Evolutionary conservation across 495 filamentous ascomycete genomes (phyloP).

Genomic region (Ascobolus immersus): DNA sequence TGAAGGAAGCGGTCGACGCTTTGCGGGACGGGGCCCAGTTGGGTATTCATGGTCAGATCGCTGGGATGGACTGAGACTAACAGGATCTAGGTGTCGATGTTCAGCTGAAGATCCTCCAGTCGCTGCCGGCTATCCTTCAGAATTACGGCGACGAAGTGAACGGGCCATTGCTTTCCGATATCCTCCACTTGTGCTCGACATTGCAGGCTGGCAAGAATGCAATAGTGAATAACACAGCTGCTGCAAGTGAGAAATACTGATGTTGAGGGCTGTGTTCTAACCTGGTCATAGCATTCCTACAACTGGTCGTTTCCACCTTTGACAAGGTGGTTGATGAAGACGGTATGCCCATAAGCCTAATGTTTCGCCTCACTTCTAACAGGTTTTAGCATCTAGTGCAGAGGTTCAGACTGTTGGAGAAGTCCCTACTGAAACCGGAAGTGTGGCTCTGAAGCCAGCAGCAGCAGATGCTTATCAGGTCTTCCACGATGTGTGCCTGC

Average conservation of each 20-base stretch:
- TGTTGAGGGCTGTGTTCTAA: slow-evolving; percentile 1
- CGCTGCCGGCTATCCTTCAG: slow-evolving; percentile 69
- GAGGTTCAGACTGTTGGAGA: slow-evolving; percentile 31
- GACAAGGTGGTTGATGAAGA: slow-evolving; percentile 74
- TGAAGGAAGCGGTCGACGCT: slow-evolving; percentile 66
- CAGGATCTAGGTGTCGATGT: slow-evolving; percentile 45
- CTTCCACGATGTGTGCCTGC: slow-evolving; percentile 68
- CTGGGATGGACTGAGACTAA: background rate
- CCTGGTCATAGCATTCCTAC: slow-evolving; percentile 36
- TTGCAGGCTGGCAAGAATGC: slow-evolving; percentile 72
- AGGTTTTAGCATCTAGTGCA: slow-evolving; percentile 1
- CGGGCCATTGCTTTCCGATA: slow-evolving; percentile 52
- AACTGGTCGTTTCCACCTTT: slow-evolving; percentile 74
- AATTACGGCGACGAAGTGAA: slow-evolving; percentile 66
- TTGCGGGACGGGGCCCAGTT: slow-evolving; percentile 52
- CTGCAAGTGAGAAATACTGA: slow-evolving; percentile 29
- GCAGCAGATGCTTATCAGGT: slow-evolving; percentile 75
- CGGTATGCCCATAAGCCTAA: slow-evolving; percentile 23
- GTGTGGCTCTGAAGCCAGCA: slow-evolving; percentile 40
- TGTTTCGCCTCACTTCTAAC: no score
- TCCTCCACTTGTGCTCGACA: slow-evolving; percentile 71
- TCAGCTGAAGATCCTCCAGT: slow-evolving; percentile 86
- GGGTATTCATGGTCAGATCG: slow-evolving; percentile 23
- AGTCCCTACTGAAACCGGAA: slow-evolving; percentile 34
- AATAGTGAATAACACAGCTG: slow-evolving; percentile 80